Base-by-base conservation (phyloP, 768 basidiomycete genomes). In the Boletus barrowsii region DNA sequence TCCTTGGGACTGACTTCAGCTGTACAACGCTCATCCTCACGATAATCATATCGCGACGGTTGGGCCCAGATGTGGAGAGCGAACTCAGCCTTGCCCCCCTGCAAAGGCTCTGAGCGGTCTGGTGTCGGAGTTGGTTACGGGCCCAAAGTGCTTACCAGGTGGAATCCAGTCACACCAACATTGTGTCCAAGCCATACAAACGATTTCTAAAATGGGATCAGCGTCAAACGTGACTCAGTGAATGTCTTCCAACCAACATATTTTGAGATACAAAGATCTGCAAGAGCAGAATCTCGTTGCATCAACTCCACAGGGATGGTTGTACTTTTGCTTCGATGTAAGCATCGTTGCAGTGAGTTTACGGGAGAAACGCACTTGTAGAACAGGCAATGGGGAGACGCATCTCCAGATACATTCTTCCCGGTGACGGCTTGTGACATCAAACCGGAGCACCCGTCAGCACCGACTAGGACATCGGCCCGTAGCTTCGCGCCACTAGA, bases 381-480 rank as follows among this genome's bases (percentile, higher is more conserved):
- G 56, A 82, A 69, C 39, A 75, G 64, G 57, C 69, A 47, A 41
- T 62, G 47, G 49, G 63, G 54, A 53, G 71, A 65, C 1, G 58
- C 54, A 6, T 61, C 52, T 0, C 62, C 60, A 47, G 67, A 64
- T 20, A 71, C 72, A 36, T 72, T 64, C 13, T 67, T 60, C 1
- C 65, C 70, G 13, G 72, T 51, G 2, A 80, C 64, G 3, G 69
- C 61, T 22, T 62, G 64, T 36, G 73, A 64, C n/a, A 75, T 67
- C 30, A 78, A 22, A 20, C 82, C 82, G 15, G 70, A 64, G 41
- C 71, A 72, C 7, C 86, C 85, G 64, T 86, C 85, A 4, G 85
- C 84, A 32, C 80, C 84, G 18, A 86, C 74, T 49, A 86, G 69
- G 29, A 84, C 67, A 62, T 87, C 82, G 15, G 78, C 79, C 15